phyloP scores from a whole-genome alignment of 2,329 filamentous ascomycete species.

The Talaromyces albobiverticillius region DNA sequence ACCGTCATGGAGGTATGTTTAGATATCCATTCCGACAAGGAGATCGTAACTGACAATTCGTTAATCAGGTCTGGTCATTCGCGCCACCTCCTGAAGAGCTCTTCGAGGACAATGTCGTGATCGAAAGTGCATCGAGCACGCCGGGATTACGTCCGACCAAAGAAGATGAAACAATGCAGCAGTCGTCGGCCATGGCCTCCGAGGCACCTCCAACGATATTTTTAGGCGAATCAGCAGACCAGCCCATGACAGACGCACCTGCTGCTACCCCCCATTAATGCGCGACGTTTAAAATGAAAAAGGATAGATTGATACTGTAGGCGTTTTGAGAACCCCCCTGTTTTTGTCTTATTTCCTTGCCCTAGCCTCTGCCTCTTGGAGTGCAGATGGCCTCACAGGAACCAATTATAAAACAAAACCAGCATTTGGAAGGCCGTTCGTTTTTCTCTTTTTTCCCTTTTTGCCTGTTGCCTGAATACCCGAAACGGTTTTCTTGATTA shows the following conservation, averaged over 20 bases:
- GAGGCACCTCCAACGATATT: constrained; percentile 29
- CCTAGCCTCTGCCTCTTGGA: too few species aligned
- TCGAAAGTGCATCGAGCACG: constrained; percentile 34
- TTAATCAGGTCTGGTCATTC: constrained; percentile 81
- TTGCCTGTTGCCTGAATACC: too few species aligned
- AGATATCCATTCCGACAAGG: constrained; percentile 10
- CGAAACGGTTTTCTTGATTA: constrained; percentile 2
- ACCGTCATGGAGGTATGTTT: constrained; percentile 89
- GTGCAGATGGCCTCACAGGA: too few species aligned
- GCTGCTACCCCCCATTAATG: constrained; percentile 2
- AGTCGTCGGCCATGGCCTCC: constrained; percentile 27
- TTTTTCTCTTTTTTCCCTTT: too few species aligned
- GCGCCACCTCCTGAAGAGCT: constrained; percentile 63
- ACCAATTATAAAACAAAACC: background rate
- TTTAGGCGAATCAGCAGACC: constrained; percentile 28
- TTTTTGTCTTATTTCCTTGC: too few species aligned
- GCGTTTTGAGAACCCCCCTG: background rate
- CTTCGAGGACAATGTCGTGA: constrained; percentile 23
- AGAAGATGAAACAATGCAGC: constrained; percentile 15
- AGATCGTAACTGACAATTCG: constrained; percentile 26
- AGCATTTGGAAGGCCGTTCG: background rate
- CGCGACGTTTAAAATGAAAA: background rate
- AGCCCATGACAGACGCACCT: constrained; percentile 34
- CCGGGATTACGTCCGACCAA: constrained; percentile 24
- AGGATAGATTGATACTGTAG: background rate